Evolutionary conservation across 78 protist species (phyloP).

Genomic region (Chrysochromulina parva): DNA sequence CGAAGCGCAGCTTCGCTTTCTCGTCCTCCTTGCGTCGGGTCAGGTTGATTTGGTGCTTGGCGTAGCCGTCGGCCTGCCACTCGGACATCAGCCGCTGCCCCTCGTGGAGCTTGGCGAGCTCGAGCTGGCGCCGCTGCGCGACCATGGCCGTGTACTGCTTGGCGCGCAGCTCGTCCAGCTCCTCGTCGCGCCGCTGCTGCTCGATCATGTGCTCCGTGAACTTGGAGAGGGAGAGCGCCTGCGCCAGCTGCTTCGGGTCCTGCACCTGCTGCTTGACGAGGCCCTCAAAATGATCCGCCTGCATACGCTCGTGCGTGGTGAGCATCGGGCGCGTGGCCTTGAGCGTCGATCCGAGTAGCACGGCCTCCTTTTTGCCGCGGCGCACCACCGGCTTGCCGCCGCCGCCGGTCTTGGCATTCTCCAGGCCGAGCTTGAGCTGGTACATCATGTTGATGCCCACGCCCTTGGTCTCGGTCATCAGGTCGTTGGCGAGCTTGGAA

Average conservation of each 20-base stretch:
- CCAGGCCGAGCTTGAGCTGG: conserved; percentile 1
- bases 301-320: not conserved
- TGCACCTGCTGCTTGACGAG: not conserved
- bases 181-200: not conserved
- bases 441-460: not conserved
- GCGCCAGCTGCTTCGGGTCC: not conserved
- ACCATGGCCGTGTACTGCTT: not conserved
- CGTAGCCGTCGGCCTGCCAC: not conserved
- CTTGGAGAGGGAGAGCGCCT: not conserved
- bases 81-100: not conserved
- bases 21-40: not conserved
- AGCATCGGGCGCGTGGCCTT: not conserved
- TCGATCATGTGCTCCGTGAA: not conserved
- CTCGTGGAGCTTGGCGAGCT: not conserved
- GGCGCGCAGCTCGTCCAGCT: not conserved
- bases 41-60: not conserved
- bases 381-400: not conserved
- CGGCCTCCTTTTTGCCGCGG: not conserved
- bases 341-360: not conserved
- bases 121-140: not conserved
- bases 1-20: not conserved
- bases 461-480: not conserved
- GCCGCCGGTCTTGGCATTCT: not conserved
- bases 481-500: not conserved
- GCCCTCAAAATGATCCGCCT: not conserved